These are phyloP conservation scores for Colletotrichum camelliae DNA, from an alignment of 2,329 filamentous ascomycete species.

Conservation along the genomic window DNA sequence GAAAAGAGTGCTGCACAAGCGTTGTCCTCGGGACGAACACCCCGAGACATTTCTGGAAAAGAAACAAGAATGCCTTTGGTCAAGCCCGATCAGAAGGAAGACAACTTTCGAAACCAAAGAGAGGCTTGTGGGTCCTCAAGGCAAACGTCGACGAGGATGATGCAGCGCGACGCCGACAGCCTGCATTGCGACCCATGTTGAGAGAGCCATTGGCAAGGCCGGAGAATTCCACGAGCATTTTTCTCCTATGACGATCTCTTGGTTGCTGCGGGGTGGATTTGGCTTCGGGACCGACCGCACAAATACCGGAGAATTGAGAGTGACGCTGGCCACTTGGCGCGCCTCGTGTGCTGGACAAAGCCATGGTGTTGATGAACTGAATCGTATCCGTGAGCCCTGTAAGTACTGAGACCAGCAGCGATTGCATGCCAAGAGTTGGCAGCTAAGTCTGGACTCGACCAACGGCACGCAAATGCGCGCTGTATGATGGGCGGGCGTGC, in stretches of 20 bases:
- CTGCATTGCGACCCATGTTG: neutral
- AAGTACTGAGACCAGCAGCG: neutral
- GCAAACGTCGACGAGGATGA: neutral
- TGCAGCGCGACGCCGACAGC: neutral
- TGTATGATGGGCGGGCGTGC: neutral
- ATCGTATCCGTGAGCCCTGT: neutral
- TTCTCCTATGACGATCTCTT: neutral
- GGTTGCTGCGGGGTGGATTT: neutral
- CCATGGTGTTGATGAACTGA: neutral
- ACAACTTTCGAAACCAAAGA: neutral
- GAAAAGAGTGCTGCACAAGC: neutral
- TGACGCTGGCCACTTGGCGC: slow-evolving; percentile 12
- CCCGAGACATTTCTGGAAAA: neutral
- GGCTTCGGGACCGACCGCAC: slow-evolving; percentile 14
- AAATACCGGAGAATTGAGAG: neutral
- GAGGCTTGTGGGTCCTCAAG: no score
- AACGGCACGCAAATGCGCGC: neutral
- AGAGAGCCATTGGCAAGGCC: neutral
- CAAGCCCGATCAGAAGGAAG: neutral
- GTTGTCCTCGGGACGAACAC: neutral
- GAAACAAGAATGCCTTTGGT: neutral
- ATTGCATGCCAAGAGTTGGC: neutral
- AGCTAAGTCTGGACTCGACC: neutral
- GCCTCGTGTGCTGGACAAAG: neutral
- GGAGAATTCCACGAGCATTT: neutral